phyloP scores from a whole-genome alignment of 1,139 yeast genomes.

The Blastobotrys capitulatus region DNA sequence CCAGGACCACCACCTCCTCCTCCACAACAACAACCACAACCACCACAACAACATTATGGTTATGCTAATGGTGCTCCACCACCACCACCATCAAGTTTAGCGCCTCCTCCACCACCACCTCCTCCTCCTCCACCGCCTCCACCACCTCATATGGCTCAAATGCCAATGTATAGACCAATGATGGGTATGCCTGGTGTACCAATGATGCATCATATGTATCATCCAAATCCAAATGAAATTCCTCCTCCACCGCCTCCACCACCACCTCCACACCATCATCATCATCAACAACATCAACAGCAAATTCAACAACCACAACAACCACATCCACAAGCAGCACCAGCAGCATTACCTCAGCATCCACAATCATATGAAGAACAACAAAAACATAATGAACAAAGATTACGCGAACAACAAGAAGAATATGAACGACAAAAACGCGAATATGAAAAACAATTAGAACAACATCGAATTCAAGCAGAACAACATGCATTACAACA shows the following conservation, averaged over 20 bases:
- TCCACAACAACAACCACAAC: slow-evolving; percentile 7
- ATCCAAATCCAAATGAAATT: background rate
- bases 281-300: background rate
- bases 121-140: slow-evolving; percentile 10
- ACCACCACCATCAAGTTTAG: slow-evolving; percentile 4
- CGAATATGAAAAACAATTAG: background rate
- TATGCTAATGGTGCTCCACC: slow-evolving; percentile 1
- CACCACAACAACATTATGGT: slow-evolving; percentile 10
- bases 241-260: slow-evolving; percentile 9
- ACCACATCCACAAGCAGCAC: background rate
- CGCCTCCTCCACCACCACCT: slow-evolving; percentile 1
- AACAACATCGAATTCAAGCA: background rate
- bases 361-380: slow-evolving; percentile 3
- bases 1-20: slow-evolving; percentile 8
- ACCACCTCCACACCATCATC: background rate
- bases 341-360: too few species aligned
- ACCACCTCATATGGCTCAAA: slow-evolving; percentile 2
- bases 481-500: too few species aligned
- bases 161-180: background rate
- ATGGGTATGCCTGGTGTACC: background rate
- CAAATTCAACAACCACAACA: background rate
- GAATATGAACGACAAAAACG: background rate
- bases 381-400: background rate
- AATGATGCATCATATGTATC: background rate
- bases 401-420: background rate